A percentile compares a stretch with the other conserved stretches of the same genome.
These are phyloP conservation scores for Grigorovia humatica DNA, from an alignment of 805 yeast genomes.

Conservation along the genomic window DNA sequence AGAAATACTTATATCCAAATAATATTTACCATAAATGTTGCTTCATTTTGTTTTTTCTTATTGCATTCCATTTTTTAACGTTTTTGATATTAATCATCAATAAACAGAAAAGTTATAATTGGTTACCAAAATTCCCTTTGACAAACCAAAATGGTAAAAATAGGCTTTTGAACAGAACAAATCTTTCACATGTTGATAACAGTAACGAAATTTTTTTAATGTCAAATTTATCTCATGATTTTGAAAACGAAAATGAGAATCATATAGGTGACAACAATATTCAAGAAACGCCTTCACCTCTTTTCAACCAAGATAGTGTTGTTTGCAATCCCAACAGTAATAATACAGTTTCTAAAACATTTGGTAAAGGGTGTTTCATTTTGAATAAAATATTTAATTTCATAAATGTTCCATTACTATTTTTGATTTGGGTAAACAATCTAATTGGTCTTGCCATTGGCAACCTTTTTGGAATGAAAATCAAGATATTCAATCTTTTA, in stretches of 20 bases:
- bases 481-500: slow-evolving; percentile 61
- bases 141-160: too few relatives aligned
- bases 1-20: slow-evolving; percentile 51
- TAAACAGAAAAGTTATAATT: slow-evolving; percentile 7
- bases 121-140: background rate
- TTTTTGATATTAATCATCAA: slow-evolving; percentile 42
- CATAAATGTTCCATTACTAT: slow-evolving; percentile 56
- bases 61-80: slow-evolving; percentile 43
- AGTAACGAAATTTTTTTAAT: background rate
- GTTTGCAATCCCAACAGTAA: too few relatives aligned
- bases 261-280: background rate
- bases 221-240: background rate
- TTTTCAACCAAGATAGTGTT: background rate
- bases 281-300: background rate
- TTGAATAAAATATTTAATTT: slow-evolving; percentile 8
- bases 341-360: too few relatives aligned
- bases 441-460: slow-evolving; percentile 52
- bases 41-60: slow-evolving; percentile 43
- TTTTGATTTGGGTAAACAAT: slow-evolving; percentile 47
- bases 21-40: slow-evolving; percentile 66
- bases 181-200: background rate
- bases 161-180: too few relatives aligned
- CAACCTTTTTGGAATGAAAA: slow-evolving; percentile 56
- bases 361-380: too few relatives aligned
- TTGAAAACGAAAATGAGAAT: background rate